Conservation (phyloP, 2,329 filamentous ascomycete genomes). For the Coccinonectria pachysandricola region DNA sequence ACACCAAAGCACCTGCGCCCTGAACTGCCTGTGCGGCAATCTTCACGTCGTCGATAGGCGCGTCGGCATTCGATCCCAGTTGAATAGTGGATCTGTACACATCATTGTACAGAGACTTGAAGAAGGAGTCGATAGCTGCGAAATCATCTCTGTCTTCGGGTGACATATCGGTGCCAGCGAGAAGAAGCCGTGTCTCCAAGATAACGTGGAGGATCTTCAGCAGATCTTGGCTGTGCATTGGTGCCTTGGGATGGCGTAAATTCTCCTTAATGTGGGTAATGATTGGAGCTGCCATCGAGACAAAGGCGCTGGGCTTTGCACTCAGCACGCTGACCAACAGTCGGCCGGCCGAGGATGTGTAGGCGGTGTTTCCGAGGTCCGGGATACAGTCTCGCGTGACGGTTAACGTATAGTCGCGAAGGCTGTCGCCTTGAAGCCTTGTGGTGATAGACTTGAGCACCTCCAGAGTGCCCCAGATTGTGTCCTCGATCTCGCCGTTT, state of each 20-base stretch:
- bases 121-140: slow-evolving; percentile 24
- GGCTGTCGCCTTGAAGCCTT: slow-evolving; percentile 32
- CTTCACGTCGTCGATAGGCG: slow-evolving; percentile 28
- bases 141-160: slow-evolving; percentile 29
- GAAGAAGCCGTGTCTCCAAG: slow-evolving; percentile 34
- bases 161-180: slow-evolving; percentile 25
- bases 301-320: slow-evolving; percentile 37
- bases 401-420: slow-evolving; percentile 35
- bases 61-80: slow-evolving; percentile 15
- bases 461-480: slow-evolving; percentile 44
- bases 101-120: slow-evolving; percentile 33
- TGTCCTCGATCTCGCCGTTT: slow-evolving; percentile 49
- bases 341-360: slow-evolving; percentile 41
- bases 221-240: slow-evolving; percentile 40
- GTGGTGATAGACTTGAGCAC: slow-evolving; percentile 40
- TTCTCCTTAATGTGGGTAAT: slow-evolving; percentile 41
- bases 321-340: slow-evolving; percentile 41
- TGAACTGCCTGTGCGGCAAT: slow-evolving; percentile 34
- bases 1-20: slow-evolving; percentile 35
- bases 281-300: slow-evolving; percentile 34
- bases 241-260: slow-evolving; percentile 39
- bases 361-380: slow-evolving; percentile 42
- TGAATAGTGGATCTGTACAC: slow-evolving; percentile 31
- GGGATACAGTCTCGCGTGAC: slow-evolving; percentile 43
- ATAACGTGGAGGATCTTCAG: slow-evolving; percentile 41